Evolutionary conservation across 2,329 filamentous ascomycete genomes (phyloP), one percentile per base, ranked within the genome.

Genomic region (Penicillium sp.): DNA sequence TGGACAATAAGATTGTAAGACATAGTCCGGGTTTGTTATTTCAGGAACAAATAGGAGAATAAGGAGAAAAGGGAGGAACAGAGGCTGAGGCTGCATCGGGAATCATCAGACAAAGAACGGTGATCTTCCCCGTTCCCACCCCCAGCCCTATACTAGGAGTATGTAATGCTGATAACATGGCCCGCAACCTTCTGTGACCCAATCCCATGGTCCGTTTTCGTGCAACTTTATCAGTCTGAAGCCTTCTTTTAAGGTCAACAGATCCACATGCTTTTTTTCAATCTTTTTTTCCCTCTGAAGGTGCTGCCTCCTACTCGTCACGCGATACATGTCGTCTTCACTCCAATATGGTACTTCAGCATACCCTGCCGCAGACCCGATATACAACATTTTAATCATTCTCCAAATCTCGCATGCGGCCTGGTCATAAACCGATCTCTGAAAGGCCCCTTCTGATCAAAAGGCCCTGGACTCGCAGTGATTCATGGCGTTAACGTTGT

Each of bases 81-180:
- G 19, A n/a, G 50, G 24, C 10, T 29, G 4, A n/a, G 24, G 43
- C 53, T 63, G 63, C 60, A 64, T 62, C 53, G 46, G 48, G 48
- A 62, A 67, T 63, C 59, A 66, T 57, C 53, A 35, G 60, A 60
- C 62, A 61, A 57, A 58, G 44, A 64, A 61, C 52, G 57, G 52
- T 55, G 56, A 61, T 60, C 58, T 29, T 45, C 29, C 43, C 47
- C 39, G 39, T 50, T 43, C 53, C 41, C 39, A 48, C 35, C 35
- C 35, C 16, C 48, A 50, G 47, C 52, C 51, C 53, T 56, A 55
- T 63, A 26, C 26, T 29, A 8, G 14, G 13, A 16, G 27, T 53
- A 68, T 68, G 67, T 70, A 70, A 72, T 69, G 53, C 64, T 72
- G 69, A 73, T 69, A 68, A 58, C 63, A 69, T 67, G 27, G 52